A percentile compares a stretch with the other conserved stretches of the same genome.
Conservation (phyloP, 371 early-diverging fungal species). For the Rhizopus microsporus region DNA sequence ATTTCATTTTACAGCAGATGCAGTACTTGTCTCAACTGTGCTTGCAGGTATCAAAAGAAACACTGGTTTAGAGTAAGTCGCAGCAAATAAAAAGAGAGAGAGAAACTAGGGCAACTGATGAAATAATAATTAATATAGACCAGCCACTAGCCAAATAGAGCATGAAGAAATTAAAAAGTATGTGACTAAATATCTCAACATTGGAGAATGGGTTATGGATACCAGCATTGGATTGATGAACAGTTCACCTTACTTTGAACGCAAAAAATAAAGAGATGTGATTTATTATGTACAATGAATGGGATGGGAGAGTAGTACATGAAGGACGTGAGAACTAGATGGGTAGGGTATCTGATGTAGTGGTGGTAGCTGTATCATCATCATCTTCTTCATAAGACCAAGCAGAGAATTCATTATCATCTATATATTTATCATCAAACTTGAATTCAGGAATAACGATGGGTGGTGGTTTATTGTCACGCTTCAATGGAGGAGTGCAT, state of each 20-base stretch:
- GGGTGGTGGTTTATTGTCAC: conserved; percentile 21
- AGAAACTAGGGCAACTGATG: neutral
- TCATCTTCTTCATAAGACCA: conserved; percentile 23
- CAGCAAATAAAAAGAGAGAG: neutral
- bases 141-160: conserved; percentile 58
- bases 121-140: conserved; percentile 30
- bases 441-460: conserved; percentile 22
- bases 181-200: conserved; percentile 59
- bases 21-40: conserved; percentile 71
- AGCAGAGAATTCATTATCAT: conserved; percentile 22
- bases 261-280: conserved; percentile 43
- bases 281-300: conserved; percentile 5
- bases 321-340: neutral
- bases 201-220: conserved; percentile 73
- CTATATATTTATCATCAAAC: conserved; percentile 16
- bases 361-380: neutral
- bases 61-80: conserved; percentile 63
- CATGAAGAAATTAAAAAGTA: conserved; percentile 56
- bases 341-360: neutral
- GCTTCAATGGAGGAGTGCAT: conserved; percentile 22
- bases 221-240: conserved; percentile 57
- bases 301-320: neutral
- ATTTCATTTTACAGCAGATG: conserved; percentile 71
- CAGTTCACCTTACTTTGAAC: conserved; percentile 64
- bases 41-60: conserved; percentile 78